phyloP scores from a whole-genome alignment of 2,329 filamentous ascomycete species.

The Colletotrichum magnum region DNA sequence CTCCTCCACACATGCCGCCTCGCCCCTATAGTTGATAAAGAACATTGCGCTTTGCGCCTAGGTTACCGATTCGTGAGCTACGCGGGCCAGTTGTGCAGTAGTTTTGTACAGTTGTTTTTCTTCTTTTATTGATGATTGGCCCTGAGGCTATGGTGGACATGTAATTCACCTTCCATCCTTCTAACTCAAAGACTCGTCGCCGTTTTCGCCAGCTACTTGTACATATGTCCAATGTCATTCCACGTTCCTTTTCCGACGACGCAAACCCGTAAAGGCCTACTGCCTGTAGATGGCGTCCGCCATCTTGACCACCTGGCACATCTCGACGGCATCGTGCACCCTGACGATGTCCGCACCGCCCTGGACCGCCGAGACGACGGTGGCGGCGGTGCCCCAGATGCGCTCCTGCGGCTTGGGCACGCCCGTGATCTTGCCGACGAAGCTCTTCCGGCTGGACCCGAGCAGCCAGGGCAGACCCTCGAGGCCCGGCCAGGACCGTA shows the following conservation, averaged over 20 bases:
- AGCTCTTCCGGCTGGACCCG: conserved; percentile 89
- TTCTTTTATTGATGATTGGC: too few relatives aligned
- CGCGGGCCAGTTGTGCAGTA: too few relatives aligned
- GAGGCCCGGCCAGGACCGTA: conserved; percentile 76
- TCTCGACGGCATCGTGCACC: conserved; percentile 91
- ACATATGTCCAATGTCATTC: background rate
- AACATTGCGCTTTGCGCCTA: too few relatives aligned
- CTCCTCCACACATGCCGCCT: too few relatives aligned
- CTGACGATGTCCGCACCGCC: conserved; percentile 93
- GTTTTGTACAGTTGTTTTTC: too few relatives aligned
- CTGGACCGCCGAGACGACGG: conserved; percentile 86
- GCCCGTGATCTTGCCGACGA: conserved; percentile 87
- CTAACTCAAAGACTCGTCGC: too few relatives aligned
- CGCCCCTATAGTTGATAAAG: too few relatives aligned
- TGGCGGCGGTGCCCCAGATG: conserved; percentile 88
- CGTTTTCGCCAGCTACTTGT: too few relatives aligned
- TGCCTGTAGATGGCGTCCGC: conserved; percentile 91
- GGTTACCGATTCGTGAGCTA: too few relatives aligned
- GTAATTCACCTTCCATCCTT: too few relatives aligned
- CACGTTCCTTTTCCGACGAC: background rate
- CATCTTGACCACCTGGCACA: conserved; percentile 88
- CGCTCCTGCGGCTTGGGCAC: conserved; percentile 79
- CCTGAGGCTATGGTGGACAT: too few relatives aligned
- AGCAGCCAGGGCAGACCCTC: conserved; percentile 87
- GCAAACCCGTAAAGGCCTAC: conserved; percentile 35